phyloP scores from a whole-genome alignment of 2,329 filamentous ascomycete genomes.

The Juglanconis juglandina region DNA sequence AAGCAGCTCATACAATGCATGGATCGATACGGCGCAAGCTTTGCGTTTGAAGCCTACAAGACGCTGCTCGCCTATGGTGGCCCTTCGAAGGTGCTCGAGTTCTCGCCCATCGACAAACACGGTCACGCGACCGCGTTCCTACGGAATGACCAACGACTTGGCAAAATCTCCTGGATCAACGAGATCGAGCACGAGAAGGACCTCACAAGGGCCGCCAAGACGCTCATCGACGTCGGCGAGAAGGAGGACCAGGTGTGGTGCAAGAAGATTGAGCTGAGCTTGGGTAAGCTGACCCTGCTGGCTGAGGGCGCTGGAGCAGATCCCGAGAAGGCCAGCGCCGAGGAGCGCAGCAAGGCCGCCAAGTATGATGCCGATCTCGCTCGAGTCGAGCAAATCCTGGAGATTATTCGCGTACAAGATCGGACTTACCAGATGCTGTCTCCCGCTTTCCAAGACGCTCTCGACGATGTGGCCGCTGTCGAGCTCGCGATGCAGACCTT shows the following conservation, averaged over 20 bases:
- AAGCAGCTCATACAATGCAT: conserved; percentile 53
- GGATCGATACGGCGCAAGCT: conserved; percentile 60
- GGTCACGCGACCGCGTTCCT: conserved; percentile 76
- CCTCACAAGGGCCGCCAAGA: conserved; percentile 68
- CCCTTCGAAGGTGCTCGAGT: conserved; percentile 66
- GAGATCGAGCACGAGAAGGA: conserved; percentile 76
- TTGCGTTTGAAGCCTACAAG: conserved; percentile 76
- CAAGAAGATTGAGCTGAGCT: conserved; percentile 87
- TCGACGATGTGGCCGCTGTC: conserved; percentile 76
- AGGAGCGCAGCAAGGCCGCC: conserved; percentile 23
- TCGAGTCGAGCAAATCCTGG: conserved; percentile 60
- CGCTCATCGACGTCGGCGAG: conserved; percentile 67
- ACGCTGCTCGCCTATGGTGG: conserved; percentile 68
- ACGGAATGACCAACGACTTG: conserved; percentile 65
- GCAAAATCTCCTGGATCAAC: conserved; percentile 91
- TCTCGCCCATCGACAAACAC: conserved; percentile 63
- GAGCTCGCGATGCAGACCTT: conserved; percentile 73
- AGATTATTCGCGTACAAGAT: conserved; percentile 76
- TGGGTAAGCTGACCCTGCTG: conserved; percentile 77
- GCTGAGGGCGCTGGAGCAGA: conserved; percentile 48
- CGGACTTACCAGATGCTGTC: conserved; percentile 68
- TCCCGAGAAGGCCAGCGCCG: conserved; percentile 22
- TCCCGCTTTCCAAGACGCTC: conserved; percentile 64
- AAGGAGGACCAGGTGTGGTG: conserved; percentile 81
- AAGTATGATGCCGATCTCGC: conserved; percentile 39